Conservation (phyloP, 179 eudicot species). For the Heliamphora pulchella region DNA sequence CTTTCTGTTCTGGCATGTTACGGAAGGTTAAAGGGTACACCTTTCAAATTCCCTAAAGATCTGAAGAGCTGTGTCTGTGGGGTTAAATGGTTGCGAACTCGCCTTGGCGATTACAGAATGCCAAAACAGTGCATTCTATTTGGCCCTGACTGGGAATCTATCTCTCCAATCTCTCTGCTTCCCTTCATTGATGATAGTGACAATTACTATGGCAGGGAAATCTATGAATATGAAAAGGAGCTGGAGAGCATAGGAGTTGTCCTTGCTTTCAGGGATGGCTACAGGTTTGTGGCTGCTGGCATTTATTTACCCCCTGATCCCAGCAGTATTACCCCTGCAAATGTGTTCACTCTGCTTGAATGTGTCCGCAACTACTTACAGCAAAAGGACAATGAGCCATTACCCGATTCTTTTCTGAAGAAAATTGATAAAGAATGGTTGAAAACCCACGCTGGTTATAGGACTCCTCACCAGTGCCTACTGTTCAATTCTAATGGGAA, state of each 20-base stretch:
- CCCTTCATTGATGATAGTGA: constrained; percentile 66
- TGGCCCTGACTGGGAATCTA: constrained; percentile 42
- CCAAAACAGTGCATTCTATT: constrained; percentile 52
- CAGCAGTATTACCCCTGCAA: constrained; percentile 26
- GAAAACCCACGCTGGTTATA: constrained; percentile 43
- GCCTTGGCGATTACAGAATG: constrained; percentile 37
- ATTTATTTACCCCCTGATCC: constrained; percentile 33
- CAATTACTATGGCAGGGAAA: constrained; percentile 34
- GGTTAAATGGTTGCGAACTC: constrained; percentile 52
- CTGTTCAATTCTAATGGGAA: constrained; percentile 26
- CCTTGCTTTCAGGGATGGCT: constrained; percentile 31
- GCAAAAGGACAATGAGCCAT: background rate
- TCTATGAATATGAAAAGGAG: constrained; percentile 42
- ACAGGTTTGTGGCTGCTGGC: constrained; percentile 33
- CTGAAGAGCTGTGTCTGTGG: constrained; percentile 32
- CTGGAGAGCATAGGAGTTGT: constrained; percentile 48
- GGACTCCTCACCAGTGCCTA: constrained; percentile 39
- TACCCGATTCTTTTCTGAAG: constrained; percentile 24
- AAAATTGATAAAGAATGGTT: constrained; percentile 33
- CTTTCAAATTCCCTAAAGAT: constrained; percentile 24
- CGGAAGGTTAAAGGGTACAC: constrained; percentile 22
- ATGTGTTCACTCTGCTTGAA: constrained; percentile 34
- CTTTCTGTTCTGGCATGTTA: constrained; percentile 39
- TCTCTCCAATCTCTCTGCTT: constrained; percentile 41
- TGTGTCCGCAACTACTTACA: constrained; percentile 19